Conservation (phyloP, 148 eudicot genomes). For the Fagopyrum homotropicum region DNA sequence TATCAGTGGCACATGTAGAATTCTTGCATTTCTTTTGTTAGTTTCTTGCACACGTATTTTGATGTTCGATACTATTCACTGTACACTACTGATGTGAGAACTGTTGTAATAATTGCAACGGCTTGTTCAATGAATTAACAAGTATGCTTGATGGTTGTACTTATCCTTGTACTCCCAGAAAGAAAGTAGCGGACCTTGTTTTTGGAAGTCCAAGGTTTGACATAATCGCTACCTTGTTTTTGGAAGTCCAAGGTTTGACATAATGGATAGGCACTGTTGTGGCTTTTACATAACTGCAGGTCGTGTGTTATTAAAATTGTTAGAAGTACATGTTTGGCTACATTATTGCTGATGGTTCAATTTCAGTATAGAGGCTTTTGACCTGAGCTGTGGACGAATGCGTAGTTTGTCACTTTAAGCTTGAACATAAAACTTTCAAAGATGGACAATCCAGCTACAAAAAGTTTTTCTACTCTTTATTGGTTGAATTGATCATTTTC, state of each 20-base stretch:
- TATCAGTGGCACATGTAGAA: background rate
- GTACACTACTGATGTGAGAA: background rate
- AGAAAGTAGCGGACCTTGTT: background rate
- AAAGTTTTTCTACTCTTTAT: conserved; percentile 7
- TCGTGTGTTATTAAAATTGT: background rate
- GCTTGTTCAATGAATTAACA: background rate
- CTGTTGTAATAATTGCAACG: background rate
- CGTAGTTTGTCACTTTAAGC: background rate
- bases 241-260: background rate
- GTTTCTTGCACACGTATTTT: background rate
- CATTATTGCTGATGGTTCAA: background rate
- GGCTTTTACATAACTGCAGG: background rate
- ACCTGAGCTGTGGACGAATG: background rate
- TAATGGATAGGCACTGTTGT: background rate
- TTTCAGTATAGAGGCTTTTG: background rate
- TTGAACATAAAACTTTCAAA: background rate
- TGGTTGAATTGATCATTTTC: background rate
- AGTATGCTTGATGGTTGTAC: background rate
- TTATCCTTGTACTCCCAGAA: background rate
- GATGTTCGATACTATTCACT: background rate
- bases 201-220: background rate
- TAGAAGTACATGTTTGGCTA: background rate
- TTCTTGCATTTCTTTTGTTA: background rate
- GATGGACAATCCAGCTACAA: background rate
- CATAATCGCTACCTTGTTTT: background rate